Evolutionary conservation across 306 rosid genomes (phyloP).

Genomic region (Ziziphus jujuba): DNA sequence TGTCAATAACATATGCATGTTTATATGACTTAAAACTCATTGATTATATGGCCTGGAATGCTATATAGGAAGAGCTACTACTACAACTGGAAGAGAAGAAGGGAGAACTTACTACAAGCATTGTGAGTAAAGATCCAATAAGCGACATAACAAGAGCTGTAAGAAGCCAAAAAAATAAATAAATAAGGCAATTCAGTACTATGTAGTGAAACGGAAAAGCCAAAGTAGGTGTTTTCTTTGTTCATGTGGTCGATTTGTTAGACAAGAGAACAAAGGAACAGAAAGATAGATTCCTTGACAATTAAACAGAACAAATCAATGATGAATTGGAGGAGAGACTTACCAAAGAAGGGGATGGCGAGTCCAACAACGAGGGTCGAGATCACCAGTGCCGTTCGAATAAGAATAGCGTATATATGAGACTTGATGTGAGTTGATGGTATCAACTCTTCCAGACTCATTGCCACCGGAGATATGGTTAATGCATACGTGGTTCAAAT

Average conservation of each 20-base stretch:
- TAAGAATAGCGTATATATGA: constrained; percentile 56
- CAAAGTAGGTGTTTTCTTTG: too few relatives aligned
- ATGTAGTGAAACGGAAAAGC: too few relatives aligned
- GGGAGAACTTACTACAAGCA: constrained; percentile 83
- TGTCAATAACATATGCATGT: neutral
- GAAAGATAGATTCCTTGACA: neutral
- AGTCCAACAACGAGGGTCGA: constrained; percentile 85
- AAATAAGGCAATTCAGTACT: neutral
- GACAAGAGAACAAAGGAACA: neutral
- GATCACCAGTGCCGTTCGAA: constrained; percentile 79
- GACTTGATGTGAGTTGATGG: constrained; percentile 73
- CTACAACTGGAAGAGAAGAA: constrained; percentile 6
- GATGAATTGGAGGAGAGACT: constrained; percentile 30
- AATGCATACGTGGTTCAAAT: constrained; percentile 77
- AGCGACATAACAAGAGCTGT: constrained; percentile 87
- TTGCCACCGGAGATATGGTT: constrained; percentile 93
- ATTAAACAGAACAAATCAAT: neutral
- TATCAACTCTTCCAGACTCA: constrained; percentile 95
- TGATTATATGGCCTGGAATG: neutral
- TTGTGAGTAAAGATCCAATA: constrained; percentile 91
- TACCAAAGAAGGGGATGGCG: constrained; percentile 89
- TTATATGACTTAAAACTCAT: neutral
- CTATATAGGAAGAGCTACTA: constrained; percentile 8
- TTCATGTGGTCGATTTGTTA: too few relatives aligned
- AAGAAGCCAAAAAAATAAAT: neutral